phyloP scores from a whole-genome alignment of 176 grass and related monocot species.

The Raddia distichophylla region DNA sequence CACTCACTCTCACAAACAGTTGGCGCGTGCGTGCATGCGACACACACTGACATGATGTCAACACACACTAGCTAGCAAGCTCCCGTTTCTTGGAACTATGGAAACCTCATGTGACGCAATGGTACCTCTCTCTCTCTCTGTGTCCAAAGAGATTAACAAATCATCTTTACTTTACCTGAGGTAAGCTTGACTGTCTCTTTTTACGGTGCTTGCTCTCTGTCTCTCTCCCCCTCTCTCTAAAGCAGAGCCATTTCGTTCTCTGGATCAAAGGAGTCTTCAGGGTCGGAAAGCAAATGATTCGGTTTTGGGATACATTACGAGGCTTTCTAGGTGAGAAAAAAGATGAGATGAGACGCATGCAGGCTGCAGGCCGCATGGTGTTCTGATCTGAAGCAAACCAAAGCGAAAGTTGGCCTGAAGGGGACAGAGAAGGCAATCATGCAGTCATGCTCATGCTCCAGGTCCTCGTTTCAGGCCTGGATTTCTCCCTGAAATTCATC shows the following conservation, averaged over 20 bases:
- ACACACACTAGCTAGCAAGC: not conserved
- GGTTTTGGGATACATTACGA: slow-evolving; percentile 10
- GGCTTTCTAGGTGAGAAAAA: slow-evolving; percentile 37
- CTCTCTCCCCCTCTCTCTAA: not conserved
- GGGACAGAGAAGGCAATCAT: not conserved
- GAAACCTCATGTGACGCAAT: slow-evolving; percentile 40
- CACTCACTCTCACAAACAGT: slow-evolving; percentile 21
- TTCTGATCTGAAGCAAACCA: slow-evolving; percentile 13
- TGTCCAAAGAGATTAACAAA: not conserved
- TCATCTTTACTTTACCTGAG: not conserved
- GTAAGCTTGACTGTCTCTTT: not conserved
- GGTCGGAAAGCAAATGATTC: slow-evolving; percentile 48
- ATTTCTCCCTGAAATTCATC: slow-evolving; percentile 9
- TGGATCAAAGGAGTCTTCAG: not conserved
- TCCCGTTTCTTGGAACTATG: slow-evolving; percentile 21
- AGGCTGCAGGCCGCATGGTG: not conserved
- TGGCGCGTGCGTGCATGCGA: slow-evolving; percentile 18
- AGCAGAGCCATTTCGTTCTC: not conserved
- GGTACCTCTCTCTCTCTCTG: not conserved
- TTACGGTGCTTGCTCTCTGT: not conserved
- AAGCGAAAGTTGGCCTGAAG: slow-evolving; percentile 24
- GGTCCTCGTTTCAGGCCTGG: slow-evolving; percentile 29
- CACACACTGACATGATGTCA: slow-evolving; percentile 13
- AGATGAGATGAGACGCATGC: not conserved
- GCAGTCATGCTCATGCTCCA: slow-evolving; percentile 21